Evolutionary conservation across 1,284 basidiomycete genomes (phyloP).

Genomic region (Microbotryomycetes sp.): DNA sequence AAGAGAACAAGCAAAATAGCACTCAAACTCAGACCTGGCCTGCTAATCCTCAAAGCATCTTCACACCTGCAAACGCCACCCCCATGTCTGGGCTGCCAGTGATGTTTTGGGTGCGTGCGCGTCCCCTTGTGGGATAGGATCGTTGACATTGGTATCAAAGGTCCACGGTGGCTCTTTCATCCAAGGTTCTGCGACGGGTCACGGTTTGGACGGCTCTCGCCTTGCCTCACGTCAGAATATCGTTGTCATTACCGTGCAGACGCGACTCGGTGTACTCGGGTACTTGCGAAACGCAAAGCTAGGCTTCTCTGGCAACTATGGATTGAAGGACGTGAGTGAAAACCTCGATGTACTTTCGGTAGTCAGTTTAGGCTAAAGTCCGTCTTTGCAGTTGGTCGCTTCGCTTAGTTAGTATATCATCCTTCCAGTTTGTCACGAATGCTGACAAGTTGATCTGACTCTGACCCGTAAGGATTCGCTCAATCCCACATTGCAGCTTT

Average conservation of each 20-base stretch:
- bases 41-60: constrained; percentile 10
- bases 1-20: not conserved
- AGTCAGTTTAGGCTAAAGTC: too few relatives aligned
- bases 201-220: constrained; percentile 69
- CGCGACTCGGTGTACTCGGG: constrained; percentile 54
- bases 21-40: not conserved
- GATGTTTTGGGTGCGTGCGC: constrained; percentile 26
- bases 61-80: not conserved
- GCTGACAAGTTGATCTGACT: not conserved
- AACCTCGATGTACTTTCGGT: not conserved
- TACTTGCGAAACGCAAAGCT: constrained; percentile 12
- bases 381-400: not conserved
- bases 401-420: not conserved
- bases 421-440: not conserved
- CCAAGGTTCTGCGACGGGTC: constrained; percentile 59
- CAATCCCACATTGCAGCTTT: constrained; percentile 51
- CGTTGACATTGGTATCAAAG: too few relatives aligned
- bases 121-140: too few relatives aligned
- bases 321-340: constrained; percentile 15
- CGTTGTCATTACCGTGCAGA: constrained; percentile 77
- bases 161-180: constrained; percentile 79
- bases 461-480: constrained; percentile 48
- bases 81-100: constrained; percentile 22
- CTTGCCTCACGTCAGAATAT: constrained; percentile 64
- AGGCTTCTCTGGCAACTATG: constrained; percentile 28